Evolutionary conservation across 495 filamentous ascomycete species (phyloP).

Genomic region (Penicillium subrubescens): DNA sequence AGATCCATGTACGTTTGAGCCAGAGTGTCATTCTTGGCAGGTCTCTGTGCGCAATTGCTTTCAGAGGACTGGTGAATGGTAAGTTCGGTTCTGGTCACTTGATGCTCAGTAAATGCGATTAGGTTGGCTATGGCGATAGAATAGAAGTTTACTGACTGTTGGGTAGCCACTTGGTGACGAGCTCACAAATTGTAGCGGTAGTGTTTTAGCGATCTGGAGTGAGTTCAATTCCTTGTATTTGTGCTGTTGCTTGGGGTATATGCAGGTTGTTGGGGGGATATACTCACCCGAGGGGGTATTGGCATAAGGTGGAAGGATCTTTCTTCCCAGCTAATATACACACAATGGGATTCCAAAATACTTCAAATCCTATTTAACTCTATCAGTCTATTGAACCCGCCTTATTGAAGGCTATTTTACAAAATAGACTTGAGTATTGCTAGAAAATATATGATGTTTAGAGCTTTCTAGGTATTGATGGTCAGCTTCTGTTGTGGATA

Average conservation of each 20-base stretch:
- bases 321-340: not conserved
- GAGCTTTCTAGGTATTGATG: too few relatives aligned
- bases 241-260: not conserved
- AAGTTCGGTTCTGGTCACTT: not conserved
- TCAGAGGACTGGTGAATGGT: not conserved
- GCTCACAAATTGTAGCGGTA: not conserved
- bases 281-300: not conserved
- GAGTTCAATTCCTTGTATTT: too few relatives aligned
- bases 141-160: not conserved
- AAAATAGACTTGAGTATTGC: too few relatives aligned
- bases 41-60: not conserved
- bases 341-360: not conserved
- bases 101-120: too few relatives aligned
- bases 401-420: too few relatives aligned
- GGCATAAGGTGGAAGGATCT: not conserved
- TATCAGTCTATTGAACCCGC: too few relatives aligned
- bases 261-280: not conserved
- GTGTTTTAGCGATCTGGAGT: too few relatives aligned
- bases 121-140: not conserved
- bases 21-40: not conserved
- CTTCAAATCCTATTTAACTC: too few relatives aligned
- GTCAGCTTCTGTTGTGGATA: too few relatives aligned
- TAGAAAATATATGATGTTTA: too few relatives aligned
- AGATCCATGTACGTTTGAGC: conserved; percentile 7
- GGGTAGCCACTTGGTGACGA: not conserved